Base-by-base conservation (phyloP, 768 basidiomycete genomes). In the Kwoniella bestiolae region DNA sequence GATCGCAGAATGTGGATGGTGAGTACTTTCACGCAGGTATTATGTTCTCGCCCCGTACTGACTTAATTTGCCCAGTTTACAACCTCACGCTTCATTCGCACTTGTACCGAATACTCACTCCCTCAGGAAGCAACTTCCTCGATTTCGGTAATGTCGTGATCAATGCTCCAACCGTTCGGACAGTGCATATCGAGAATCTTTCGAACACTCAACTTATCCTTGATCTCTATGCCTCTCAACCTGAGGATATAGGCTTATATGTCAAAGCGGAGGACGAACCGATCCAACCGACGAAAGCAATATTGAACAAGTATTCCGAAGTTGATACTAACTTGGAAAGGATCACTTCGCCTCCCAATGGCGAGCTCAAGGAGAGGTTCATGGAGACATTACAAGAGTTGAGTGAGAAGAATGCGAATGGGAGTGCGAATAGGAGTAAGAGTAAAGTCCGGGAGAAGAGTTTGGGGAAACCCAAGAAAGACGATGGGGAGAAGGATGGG, bases 41-140 rank as follows among this genome's bases (percentile, higher is more conserved):
- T n/a, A n/a, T n/a, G n/a, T n/a, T n/a, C n/a, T n/a, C n/a, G n/a
- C n/a, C n/a, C n/a, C n/a, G n/a, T n/a, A n/a, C 25, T 45, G 45
- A 26, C 12, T 21, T 7, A 12, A n/a, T 16, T 12, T 11, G 35
- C 5, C 18, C 41, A 68, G 71, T 76, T 31, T 69, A 78, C 47
- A 77, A 79, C 56, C 70, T 80, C 53, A 74, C 78, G 3, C 69
- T 79, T 9, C 79, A 80, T 63, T 79, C 78, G 0, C 79, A 79
- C 60, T 69, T 79, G 21, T 80, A 80, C 58, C 68, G 73, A 3
- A 76, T 80, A 55, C 72, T 78, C 25, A 80, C 79, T 28, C 78
- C 79, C 2, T 74, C 76, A 29, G 79, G 79, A 3, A 63, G 68
- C 52, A 80, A 80, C 67, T 78, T 79, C 65, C 64, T 78, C 28